Percentiles rank a stretch among this genome's conserved stretches.
Conservation (phyloP, 1,284 basidiomycete genomes). For the Ustilago loliicola region DNA sequence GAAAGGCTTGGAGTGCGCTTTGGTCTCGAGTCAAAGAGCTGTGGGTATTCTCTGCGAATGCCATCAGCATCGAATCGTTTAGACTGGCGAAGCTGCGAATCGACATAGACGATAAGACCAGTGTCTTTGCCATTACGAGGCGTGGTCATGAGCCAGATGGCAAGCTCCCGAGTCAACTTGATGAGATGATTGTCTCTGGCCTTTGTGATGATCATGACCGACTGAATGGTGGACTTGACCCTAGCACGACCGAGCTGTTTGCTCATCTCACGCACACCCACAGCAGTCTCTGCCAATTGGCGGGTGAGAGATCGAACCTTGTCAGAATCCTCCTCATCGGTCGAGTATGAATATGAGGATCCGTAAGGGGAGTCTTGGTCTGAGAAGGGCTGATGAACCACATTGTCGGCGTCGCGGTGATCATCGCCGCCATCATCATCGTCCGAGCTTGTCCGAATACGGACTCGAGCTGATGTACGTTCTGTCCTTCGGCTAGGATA, state of each 20-base stretch:
- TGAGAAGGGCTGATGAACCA: constrained; percentile 32
- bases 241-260: constrained; percentile 95
- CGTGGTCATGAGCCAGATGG: constrained; percentile 72
- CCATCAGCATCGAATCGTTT: constrained; percentile 94
- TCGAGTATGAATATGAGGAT: constrained; percentile 46
- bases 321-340: constrained; percentile 78
- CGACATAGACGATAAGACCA: constrained; percentile 79
- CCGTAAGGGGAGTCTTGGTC: constrained; percentile 38
- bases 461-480: constrained; percentile 31
- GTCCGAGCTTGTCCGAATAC: constrained; percentile 39
- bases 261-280: constrained; percentile 97
- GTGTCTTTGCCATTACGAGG: constrained; percentile 56
- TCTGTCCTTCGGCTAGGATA: constrained; percentile 8
- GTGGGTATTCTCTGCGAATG: constrained; percentile 86
- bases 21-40: constrained; percentile 78
- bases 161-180: constrained; percentile 91
- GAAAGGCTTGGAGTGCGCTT: constrained; percentile 41
- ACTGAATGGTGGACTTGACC: constrained; percentile 91
- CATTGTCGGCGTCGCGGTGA: constrained; percentile 35
- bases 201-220: constrained; percentile 95
- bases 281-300: constrained; percentile 95
- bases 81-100: constrained; percentile 89
- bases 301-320: constrained; percentile 80
- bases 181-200: constrained; percentile 97
- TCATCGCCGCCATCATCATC: constrained; percentile 49